Base-by-base conservation (phyloP, 768 basidiomycete genomes). In the Russula emetica region DNA sequence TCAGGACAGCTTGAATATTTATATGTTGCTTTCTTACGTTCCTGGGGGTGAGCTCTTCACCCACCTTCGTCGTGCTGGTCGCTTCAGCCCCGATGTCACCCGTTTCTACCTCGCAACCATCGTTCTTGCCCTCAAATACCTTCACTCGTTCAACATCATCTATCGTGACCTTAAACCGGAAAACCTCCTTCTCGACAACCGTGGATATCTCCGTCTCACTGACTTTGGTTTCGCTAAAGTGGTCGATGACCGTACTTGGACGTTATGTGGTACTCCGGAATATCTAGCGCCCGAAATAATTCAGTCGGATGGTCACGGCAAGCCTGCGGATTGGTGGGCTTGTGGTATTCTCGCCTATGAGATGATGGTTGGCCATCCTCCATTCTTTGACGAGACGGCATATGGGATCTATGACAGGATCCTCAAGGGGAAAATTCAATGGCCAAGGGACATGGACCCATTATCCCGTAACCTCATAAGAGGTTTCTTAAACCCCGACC, bases 321-420 rank as follows among this genome's bases (percentile, higher is more conserved):
- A 97, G 74, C 94, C 95, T 10, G 95, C 94, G 7, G 96, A 99
- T 73, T 99, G 94, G 94, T 99, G 97, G 97, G 96, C 97, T 10
- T 89, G 94, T 70, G 97, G 97, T 22, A 91, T 98, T 52, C 80
- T 99, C 40, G 93, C 92, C 74, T 99, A 96, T 74, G 97, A 99
- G 74, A 98, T 98, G 94, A 84, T 99, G 50, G 96, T 96, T 36
- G 97, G 97, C 1, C 98, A 96, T 72, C 95, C 96, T 30, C 97
- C 97, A 24, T 99, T 98, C 81, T 98, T 93, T 75, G 94, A 98
- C 72, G 92, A 97, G 74, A 92, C 93, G n/a, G 88, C 95, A 0
- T 91, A 96, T 74, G 95, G 93, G 52, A 98, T 98, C 76, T 98
- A 98, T 74, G 96, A 99, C 78, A 96, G 95, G 78, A 98, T 99